phyloP scores from a whole-genome alignment of 225 moss, liverwort and hornwort genomes.

The Lunularia cruciata region DNA sequence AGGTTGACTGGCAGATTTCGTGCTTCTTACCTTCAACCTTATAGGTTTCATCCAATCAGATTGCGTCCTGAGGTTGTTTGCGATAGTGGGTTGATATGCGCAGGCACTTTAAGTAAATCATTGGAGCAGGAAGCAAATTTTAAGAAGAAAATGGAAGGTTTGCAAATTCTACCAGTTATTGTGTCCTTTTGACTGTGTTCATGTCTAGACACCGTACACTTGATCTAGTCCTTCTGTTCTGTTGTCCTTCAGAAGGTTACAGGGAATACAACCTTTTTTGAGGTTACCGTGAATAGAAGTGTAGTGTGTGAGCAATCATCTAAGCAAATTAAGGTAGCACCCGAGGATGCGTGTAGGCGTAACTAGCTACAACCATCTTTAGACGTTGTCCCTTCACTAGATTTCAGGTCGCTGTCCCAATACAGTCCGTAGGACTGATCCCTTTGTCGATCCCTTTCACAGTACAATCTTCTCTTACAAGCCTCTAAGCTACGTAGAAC shows the following conservation, averaged over 20 bases:
- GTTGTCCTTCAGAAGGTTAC: too few species aligned
- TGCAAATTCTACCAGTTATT: not conserved
- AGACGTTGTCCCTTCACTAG: not conserved
- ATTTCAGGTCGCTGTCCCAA: not conserved
- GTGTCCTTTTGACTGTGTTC: not conserved
- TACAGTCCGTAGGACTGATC: not conserved
- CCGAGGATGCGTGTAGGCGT: too few species aligned
- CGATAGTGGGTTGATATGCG: conserved; percentile 50
- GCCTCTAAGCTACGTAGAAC: too few species aligned
- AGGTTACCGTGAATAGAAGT: not conserved
- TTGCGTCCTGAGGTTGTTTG: conserved; percentile 34
- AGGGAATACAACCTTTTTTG: not conserved
- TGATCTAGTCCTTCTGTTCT: not conserved
- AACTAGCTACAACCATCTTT: too few species aligned
- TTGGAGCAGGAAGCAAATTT: conserved; percentile 18
- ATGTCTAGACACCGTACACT: not conserved
- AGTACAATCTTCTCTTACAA: not conserved
- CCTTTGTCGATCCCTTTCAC: not conserved
- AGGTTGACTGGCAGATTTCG: not conserved
- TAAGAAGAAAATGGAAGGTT: conserved; percentile 25
- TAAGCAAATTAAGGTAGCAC: too few species aligned
- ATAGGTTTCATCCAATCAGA: too few species aligned
- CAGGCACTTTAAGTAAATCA: conserved; percentile 42
- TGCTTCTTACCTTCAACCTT: not conserved
- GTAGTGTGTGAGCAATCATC: too few species aligned